phyloP scores from a whole-genome alignment of 169 alveolate species.

The Plasmodium knowlesi region DNA sequence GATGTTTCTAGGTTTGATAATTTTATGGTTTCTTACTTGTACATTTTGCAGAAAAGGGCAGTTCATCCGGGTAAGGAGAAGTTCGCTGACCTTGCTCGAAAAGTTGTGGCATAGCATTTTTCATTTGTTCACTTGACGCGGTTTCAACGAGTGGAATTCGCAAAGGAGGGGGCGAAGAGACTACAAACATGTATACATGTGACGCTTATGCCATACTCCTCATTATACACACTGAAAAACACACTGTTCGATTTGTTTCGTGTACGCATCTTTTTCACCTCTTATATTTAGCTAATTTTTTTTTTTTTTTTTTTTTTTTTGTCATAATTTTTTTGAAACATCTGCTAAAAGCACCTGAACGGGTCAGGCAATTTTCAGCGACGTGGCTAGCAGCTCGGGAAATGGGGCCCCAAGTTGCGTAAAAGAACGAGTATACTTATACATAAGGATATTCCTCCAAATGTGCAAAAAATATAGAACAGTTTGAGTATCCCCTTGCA shows the following conservation, averaged over 20 bases:
- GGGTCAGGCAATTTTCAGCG: background rate
- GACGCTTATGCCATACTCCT: background rate
- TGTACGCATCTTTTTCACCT: background rate
- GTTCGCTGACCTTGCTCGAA: conserved; percentile 4
- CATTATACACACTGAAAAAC: background rate
- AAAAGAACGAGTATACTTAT: background rate
- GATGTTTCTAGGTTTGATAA: conserved; percentile 80
- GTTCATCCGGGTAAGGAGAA: background rate
- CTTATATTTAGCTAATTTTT: background rate
- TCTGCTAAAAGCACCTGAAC: background rate
- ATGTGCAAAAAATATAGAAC: background rate
- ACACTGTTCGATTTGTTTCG: background rate
- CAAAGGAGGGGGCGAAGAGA: background rate
- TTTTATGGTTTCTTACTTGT: conserved; percentile 79
- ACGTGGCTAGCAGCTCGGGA: background rate
- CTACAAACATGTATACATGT: background rate
- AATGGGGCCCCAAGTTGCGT: background rate
- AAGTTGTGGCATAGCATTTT: conserved; percentile 43
- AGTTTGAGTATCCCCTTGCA: background rate
- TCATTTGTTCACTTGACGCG: background rate
- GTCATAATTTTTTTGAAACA: background rate
- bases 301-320: background rate
- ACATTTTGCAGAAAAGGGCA: conserved; percentile 28
- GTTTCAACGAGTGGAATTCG: background rate
- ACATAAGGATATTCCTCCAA: background rate